Conservation (phyloP, 768 basidiomycete species). For the Lepiota brunneoincarnata region DNA sequence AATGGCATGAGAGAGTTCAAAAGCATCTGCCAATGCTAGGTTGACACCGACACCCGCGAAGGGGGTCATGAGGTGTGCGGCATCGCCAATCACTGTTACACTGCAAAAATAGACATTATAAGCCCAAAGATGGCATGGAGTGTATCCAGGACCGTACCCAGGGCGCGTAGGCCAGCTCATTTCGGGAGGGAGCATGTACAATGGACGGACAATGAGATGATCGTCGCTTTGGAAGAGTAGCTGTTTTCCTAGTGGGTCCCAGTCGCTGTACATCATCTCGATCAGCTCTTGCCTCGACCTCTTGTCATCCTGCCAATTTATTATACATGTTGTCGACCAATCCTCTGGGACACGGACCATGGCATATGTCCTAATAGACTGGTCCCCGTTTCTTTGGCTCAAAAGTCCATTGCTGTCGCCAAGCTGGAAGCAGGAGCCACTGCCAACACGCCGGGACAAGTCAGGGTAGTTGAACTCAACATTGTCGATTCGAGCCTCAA, state of each 20-base stretch:
- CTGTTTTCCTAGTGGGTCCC: not conserved
- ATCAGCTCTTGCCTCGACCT: not conserved
- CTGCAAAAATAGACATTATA: not conserved
- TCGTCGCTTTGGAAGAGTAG: constrained; percentile 7
- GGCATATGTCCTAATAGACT: constrained; percentile 11
- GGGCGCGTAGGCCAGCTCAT: constrained; percentile 8
- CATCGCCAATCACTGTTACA: constrained; percentile 22
- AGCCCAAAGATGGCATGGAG: not conserved
- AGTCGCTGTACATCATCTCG: not conserved
- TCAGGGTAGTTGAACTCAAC: constrained; percentile 19
- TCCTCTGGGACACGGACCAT: constrained; percentile 8
- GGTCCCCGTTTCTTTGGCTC: constrained; percentile 27
- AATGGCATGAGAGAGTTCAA: constrained; percentile 16
- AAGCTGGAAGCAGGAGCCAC: constrained; percentile 25
- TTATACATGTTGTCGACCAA: constrained; percentile 12
- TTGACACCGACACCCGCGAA: constrained; percentile 24
- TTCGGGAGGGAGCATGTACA: constrained; percentile 13
- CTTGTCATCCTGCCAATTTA: constrained; percentile 8
- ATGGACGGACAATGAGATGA: constrained; percentile 5
- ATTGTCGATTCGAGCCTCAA: constrained; percentile 16
- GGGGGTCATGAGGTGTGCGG: constrained; percentile 25
- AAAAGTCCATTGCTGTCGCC: constrained; percentile 23
- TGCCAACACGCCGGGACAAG: constrained; percentile 23
- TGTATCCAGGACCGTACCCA: not conserved
- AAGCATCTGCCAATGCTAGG: constrained; percentile 19